These are phyloP conservation scores for Phytophthora brassicae DNA, from an alignment of 352 stramenopile species.

Conservation along the genomic window DNA sequence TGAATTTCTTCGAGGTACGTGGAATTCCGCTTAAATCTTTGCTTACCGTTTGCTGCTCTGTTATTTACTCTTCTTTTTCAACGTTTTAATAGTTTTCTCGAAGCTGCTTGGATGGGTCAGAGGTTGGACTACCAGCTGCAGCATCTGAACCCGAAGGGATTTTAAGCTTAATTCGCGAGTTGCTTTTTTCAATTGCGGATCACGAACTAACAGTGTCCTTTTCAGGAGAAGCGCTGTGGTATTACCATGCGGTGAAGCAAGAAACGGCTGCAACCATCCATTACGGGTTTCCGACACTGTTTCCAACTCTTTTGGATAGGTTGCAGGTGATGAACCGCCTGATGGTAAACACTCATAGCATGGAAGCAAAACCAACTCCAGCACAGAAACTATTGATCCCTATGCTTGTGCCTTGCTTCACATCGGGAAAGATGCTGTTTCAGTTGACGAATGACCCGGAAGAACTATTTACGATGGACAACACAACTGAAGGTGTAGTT, in stretches of 20 bases:
- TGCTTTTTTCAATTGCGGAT: slow-evolving; percentile 76
- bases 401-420: slow-evolving; percentile 85
- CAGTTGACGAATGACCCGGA: slow-evolving; percentile 67
- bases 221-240: slow-evolving; percentile 57
- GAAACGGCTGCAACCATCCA: slow-evolving; percentile 79
- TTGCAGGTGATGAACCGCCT: slow-evolving; percentile 82
- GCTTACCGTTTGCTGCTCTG: neutral
- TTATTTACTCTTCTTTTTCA: slow-evolving; percentile 3
- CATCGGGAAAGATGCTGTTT: slow-evolving; percentile 83
- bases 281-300: slow-evolving; percentile 78
- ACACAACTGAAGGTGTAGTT: slow-evolving; percentile 18
- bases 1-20: slow-evolving; percentile 89
- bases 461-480: slow-evolving; percentile 21
- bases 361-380: slow-evolving; percentile 29
- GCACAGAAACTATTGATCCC: slow-evolving; percentile 70
- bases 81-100: slow-evolving; percentile 53
- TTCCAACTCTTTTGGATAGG: slow-evolving; percentile 76
- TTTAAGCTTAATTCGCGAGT: slow-evolving; percentile 53
- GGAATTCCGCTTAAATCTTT: neutral
- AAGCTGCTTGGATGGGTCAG: slow-evolving; percentile 59
- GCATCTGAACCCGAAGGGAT: slow-evolving; percentile 46
- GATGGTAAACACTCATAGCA: slow-evolving; percentile 40
- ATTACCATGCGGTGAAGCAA: slow-evolving; percentile 79
- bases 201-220: slow-evolving; percentile 32
- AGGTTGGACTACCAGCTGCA: slow-evolving; percentile 47